Evolutionary conservation across 2,329 filamentous ascomycete genomes (phyloP), one percentile per base, ranked within the genome.

Genomic region (Penicillium sp.): DNA sequence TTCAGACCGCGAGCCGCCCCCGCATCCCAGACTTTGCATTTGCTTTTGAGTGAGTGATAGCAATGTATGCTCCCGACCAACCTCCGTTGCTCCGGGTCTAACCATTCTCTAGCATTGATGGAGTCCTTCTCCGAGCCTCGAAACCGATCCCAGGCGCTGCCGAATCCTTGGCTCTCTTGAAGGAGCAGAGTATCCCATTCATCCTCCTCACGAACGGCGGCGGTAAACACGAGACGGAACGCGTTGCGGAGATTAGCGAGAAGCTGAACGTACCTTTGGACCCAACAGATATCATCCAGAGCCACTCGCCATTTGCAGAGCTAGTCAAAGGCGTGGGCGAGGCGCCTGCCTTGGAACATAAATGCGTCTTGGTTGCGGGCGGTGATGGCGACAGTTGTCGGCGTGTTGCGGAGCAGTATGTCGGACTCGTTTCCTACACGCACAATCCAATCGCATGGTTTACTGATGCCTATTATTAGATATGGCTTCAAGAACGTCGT

Each of bases 181-280:
- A 92, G 67, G 78, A 83, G 49, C 84, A 92, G 70, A 82, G 85
- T 49, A 91, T 97, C 48, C 93, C 93, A 12, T 98, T 96, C 78
- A 94, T 99, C 69, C 86, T 99, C 37, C 83, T 99, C 63, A 99
- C 95, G 60, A 99, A 99, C 77, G 95, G 95, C 67, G 95, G 95
- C 43, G 95, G 95, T 59, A 92, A 90, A 71, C 86, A 88, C 63
- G 94, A 98, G 77, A 81, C 80, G 2, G 88, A 90, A 59, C 86
- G 91, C 17, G 89, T 92, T 34, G 80, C 80, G 7, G 89, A 93
- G 61, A 82, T 96, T 55, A 88, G 85, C 66, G 74, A 83, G 45
- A 87, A 86, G 66, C 83, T 96, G 6, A 81, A 84, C 28, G 80
- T 92, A 1, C 76, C 82, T 15, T 80, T 95, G 45, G 83, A 88